Evolutionary conservation across 129 eudicot species (phyloP).

Genomic region (Tanacetum coccineum): DNA sequence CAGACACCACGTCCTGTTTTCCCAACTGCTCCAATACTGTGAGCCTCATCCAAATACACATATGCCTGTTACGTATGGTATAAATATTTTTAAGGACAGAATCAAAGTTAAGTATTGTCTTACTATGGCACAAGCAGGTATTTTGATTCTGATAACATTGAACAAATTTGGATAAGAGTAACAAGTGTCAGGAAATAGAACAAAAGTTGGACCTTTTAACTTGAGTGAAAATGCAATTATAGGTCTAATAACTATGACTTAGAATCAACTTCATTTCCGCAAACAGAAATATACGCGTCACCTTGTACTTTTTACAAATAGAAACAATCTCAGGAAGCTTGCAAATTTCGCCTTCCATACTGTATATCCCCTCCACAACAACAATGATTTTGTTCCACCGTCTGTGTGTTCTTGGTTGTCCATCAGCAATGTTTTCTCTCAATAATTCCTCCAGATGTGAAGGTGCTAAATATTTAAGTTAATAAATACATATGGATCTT

Average conservation of each 20-base stretch:
- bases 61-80: conserved; percentile 51
- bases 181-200: too few species aligned
- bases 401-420: conserved; percentile 91
- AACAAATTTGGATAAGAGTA: too few species aligned
- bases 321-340: conserved; percentile 79
- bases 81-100: background rate
- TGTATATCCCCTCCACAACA: conserved; percentile 89
- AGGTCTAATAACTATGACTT: background rate
- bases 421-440: conserved; percentile 86
- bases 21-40: conserved; percentile 93
- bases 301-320: conserved; percentile 86
- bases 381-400: conserved; percentile 90
- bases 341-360: conserved; percentile 97
- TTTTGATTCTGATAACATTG: too few species aligned
- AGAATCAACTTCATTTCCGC: background rate
- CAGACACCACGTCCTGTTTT: conserved; percentile 86
- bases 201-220: background rate
- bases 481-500: background rate
- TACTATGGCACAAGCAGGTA: background rate
- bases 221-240: conserved; percentile 4
- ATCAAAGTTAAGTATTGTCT: background rate
- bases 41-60: conserved; percentile 95
- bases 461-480: conserved; percentile 38
- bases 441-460: conserved; percentile 79
- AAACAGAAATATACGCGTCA: conserved; percentile 7